These are phyloP conservation scores for Coemansia sp. DNA, from an alignment of 192 early-diverging fungal genomes.

Conservation along the genomic window DNA sequence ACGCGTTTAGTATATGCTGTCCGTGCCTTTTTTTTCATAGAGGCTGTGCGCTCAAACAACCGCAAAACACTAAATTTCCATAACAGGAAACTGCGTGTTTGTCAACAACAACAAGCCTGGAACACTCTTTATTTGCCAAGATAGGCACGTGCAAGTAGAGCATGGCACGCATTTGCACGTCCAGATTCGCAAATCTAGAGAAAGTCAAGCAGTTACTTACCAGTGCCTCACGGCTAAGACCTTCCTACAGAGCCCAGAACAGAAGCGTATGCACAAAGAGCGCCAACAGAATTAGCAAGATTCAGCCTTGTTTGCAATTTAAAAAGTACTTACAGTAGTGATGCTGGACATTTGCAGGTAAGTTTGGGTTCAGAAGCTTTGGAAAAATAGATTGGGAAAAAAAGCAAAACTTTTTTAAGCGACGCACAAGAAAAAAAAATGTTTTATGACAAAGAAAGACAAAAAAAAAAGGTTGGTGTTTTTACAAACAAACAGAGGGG, in stretches of 20 bases:
- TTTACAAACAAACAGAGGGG: constrained; percentile 1
- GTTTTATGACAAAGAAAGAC: constrained; percentile 8
- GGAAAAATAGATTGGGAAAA: constrained; percentile 4
- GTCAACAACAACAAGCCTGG: too few relatives aligned
- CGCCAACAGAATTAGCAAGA: too few relatives aligned
- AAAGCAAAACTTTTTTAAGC: constrained; percentile 14
- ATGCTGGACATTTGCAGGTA: constrained; percentile 21
- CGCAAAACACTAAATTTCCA: too few relatives aligned
- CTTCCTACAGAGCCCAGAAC: constrained; percentile 23
- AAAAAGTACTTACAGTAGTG: constrained; percentile 38
- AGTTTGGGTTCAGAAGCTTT: background rate
- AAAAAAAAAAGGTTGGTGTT: constrained; percentile 7
- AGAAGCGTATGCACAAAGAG: background rate
- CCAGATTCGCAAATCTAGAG: too few relatives aligned
- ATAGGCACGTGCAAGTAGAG: too few relatives aligned
- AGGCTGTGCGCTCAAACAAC: too few relatives aligned
- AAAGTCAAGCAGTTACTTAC: constrained; percentile 23
- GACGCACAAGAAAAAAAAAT: constrained; percentile 7
- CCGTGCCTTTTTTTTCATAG: too few relatives aligned
- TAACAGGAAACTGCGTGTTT: background rate
- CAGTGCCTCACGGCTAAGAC: constrained; percentile 47
- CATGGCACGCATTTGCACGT: too few relatives aligned
- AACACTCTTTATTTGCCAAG: too few relatives aligned
- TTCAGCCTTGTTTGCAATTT: constrained; percentile 1
- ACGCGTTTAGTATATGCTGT: too few relatives aligned